Evolutionary conservation across 2,329 filamentous ascomycete species (phyloP).

Genomic region (Xylariaceae sp.): DNA sequence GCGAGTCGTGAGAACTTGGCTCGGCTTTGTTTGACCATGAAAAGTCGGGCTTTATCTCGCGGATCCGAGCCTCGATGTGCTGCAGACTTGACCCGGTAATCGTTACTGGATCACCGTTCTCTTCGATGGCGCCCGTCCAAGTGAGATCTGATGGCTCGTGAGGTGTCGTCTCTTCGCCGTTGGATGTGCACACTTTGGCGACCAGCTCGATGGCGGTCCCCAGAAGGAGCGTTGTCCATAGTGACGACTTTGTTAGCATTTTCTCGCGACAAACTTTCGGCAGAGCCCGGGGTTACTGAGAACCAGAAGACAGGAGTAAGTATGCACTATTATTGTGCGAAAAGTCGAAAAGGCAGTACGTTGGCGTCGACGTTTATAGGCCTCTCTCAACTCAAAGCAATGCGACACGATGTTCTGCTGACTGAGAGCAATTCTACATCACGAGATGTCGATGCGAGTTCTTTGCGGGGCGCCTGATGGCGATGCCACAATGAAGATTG

Average conservation of each 20-base stretch:
- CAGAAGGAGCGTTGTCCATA: neutral
- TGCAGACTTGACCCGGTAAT: conserved; percentile 11
- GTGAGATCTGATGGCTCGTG: conserved; percentile 5
- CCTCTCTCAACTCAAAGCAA: neutral
- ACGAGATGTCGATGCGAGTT: neutral
- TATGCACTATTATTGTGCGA: neutral
- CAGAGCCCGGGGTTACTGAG: neutral
- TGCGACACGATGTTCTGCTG: neutral
- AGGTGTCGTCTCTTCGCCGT: neutral
- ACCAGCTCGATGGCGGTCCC: neutral
- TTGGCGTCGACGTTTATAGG: neutral
- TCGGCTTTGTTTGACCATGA: conserved; percentile 8
- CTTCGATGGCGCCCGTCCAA: conserved; percentile 12
- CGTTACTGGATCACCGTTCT: neutral
- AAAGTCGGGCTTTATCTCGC: conserved; percentile 5
- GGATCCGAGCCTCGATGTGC: conserved; percentile 16
- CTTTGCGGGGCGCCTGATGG: neutral
- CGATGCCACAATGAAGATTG: neutral
- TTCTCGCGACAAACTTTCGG: neutral
- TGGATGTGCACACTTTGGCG: neutral
- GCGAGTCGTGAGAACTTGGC: neutral
- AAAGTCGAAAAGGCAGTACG: neutral
- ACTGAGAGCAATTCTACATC: neutral
- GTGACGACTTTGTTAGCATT: neutral
- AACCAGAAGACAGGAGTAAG: neutral